Conservation (phyloP, 495 filamentous ascomycete species). For the Gamarada debralockiae region DNA sequence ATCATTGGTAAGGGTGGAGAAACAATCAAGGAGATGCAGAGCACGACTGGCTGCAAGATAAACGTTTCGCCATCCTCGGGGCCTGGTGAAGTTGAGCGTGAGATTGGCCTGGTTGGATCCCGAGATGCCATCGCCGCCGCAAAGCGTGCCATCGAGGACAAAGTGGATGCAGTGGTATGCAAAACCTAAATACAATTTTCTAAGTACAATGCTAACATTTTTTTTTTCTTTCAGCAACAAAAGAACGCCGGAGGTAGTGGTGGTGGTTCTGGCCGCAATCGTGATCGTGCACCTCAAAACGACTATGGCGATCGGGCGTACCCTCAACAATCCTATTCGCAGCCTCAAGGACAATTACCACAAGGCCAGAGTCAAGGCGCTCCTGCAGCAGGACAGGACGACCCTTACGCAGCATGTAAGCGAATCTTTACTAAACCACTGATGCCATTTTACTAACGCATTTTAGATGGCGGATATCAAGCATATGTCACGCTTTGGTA, state of each 20-base stretch:
- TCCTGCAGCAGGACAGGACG: conserved; percentile 33
- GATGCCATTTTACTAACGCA: conserved; percentile 6
- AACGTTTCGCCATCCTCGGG: conserved; percentile 74
- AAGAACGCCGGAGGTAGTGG: conserved; percentile 50
- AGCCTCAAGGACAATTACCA: conserved; percentile 26
- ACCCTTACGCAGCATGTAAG: conserved; percentile 60
- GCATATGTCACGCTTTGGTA: conserved; percentile 63
- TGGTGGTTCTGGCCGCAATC: conserved; percentile 14
- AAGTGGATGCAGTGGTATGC: conserved; percentile 79
- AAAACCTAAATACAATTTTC: not conserved
- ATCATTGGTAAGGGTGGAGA: conserved; percentile 87
- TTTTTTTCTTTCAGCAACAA: conserved; percentile 33
- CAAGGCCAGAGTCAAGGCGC: conserved; percentile 31
- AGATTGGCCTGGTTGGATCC: conserved; percentile 74
- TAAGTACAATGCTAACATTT: conserved; percentile 24
- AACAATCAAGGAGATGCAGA: conserved; percentile 84
- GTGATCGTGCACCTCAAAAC: conserved; percentile 34
- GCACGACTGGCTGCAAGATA: conserved; percentile 79
- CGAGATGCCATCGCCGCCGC: conserved; percentile 68
- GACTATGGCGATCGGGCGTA: conserved; percentile 39
- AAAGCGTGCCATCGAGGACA: conserved; percentile 76
- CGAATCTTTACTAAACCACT: not conserved
- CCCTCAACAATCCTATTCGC: conserved; percentile 29
- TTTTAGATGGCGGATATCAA: conserved; percentile 57
- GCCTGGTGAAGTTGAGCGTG: conserved; percentile 65